Evolutionary conservation across 106 monocot genomes (phyloP).

Genomic region (Dioscorea alata): DNA sequence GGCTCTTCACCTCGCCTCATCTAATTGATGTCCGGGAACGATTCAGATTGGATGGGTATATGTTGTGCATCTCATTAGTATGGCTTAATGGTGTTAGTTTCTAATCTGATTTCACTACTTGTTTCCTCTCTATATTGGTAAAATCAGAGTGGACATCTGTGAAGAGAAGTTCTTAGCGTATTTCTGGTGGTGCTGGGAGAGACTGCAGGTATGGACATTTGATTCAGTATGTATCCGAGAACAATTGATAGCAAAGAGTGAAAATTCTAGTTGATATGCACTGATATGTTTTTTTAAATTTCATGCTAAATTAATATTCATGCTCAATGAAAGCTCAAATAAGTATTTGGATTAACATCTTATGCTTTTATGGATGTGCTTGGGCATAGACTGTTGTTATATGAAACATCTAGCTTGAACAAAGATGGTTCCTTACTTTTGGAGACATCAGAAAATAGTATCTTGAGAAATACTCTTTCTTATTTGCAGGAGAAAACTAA

Average conservation of each 20-base stretch:
- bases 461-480: not conserved
- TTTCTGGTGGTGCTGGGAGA: constrained; percentile 98
- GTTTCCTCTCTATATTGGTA: not conserved
- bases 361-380: too few species aligned
- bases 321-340: too few species aligned
- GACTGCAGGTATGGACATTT: constrained; percentile 49
- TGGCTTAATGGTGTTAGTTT: too few species aligned
- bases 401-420: too few species aligned
- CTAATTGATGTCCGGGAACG: constrained; percentile 87
- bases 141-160: constrained; percentile 67
- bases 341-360: too few species aligned
- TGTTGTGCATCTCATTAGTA: too few species aligned
- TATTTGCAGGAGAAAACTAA: constrained; percentile 59
- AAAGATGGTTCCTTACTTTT: not conserved
- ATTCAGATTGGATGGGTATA: constrained; percentile 76
- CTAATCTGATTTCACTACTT: not conserved
- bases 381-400: too few species aligned
- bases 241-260: too few species aligned
- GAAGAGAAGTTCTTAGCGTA: constrained; percentile 77
- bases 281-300: too few species aligned
- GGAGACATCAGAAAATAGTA: not conserved
- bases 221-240: not conserved
- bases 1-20: constrained; percentile 91
- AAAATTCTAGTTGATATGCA: too few species aligned
- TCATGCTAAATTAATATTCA: too few species aligned